Evolutionary conservation across 441 rosid genomes (phyloP), one percentile per base, ranked within the genome.

Genomic region (Pelargonium australe): DNA sequence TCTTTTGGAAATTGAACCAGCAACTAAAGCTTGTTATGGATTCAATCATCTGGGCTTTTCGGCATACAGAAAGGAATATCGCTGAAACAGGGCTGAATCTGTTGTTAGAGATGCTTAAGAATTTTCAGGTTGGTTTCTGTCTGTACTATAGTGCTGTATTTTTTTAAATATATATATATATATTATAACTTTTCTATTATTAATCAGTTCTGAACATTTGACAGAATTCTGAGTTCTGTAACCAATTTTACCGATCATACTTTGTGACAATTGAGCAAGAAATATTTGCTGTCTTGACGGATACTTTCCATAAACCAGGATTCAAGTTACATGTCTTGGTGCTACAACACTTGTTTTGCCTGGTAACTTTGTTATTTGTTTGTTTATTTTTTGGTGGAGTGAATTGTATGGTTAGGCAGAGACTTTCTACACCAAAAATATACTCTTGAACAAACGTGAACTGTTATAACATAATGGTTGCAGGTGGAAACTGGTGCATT

Each of bases 11-110:
- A 66, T 11, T 76, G 65, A 53, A 31, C 65, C 89, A 95, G 98
- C 99, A 95, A 91, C 75, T 95, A 25, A 95, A 91, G 87, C 89
- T 95, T 67, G 98, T 95, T 23, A 92, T 91, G 97, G 99, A 95
- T 80, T 91, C 98, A 55, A 95, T 95, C 64, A 95, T 95, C 72
- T 92, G 98, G 99, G 99, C 99, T 70, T 95, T 95, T 81, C 90
- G 99, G 83, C 99, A 95, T 83, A 95, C 98, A 5, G 99, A 95
- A 79, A 83, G 99, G 80, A 95, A 95, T 74, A 95, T 95, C 11
- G 99, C 98, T 25, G 98, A 95, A 82, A 95, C 99, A 58, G 99
- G 98, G 77, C 81, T 95, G 61, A 95, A 86, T 83, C 91, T 95
- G 37, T 72, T 95, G 58, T 74, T 95, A 77, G 99, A 88, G 85